A percentile compares a stretch with the other conserved stretches of the same genome.
phyloP scores from a whole-genome alignment of 306 rosid species.

The Vigna radiata region DNA sequence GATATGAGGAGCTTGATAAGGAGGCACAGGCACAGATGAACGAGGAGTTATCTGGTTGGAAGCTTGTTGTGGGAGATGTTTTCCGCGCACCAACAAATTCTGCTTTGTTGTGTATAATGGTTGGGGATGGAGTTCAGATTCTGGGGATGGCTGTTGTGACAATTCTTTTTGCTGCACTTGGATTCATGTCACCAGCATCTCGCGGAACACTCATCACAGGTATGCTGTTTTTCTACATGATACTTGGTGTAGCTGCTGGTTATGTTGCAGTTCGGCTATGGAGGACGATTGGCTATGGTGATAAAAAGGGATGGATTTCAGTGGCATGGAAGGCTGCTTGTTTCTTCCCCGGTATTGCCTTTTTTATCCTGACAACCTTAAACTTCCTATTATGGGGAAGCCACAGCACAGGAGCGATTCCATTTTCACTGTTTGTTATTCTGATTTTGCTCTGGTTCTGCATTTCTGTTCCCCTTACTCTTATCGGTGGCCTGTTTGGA shows the following conservation, averaged over 20 bases:
- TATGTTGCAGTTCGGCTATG: conserved; percentile 94
- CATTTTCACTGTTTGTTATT: conserved; percentile 80
- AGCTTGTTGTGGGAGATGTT: conserved; percentile 98
- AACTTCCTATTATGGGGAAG: conserved; percentile 97
- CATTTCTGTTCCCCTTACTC: conserved; percentile 93
- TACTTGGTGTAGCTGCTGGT: conserved; percentile 93
- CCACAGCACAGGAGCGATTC: conserved; percentile 97
- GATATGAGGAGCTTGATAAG: conserved; percentile 95
- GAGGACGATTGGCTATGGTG: conserved; percentile 83
- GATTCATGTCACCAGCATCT: conserved; percentile 99
- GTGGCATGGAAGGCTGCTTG: conserved; percentile 89
- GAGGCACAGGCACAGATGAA: conserved; percentile 99
- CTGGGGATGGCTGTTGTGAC: conserved; percentile 98
- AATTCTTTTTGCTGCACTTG: conserved; percentile 93
- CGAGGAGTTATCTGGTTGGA: conserved; percentile 97
- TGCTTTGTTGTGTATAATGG: conserved; percentile 83
- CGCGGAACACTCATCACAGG: conserved; percentile 93
- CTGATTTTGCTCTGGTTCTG: conserved; percentile 93
- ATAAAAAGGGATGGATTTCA: conserved; percentile 80
- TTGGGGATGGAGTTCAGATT: conserved; percentile 94
- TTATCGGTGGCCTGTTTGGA: conserved; percentile 86
- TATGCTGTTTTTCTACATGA: conserved; percentile 89
- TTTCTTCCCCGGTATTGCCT: conserved; percentile 97
- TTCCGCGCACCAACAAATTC: conserved; percentile 89
- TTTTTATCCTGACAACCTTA: conserved; percentile 76